phyloP scores from a whole-genome alignment of 2,329 filamentous ascomycete species.

The Paraphaeosphaeria minitans region DNA sequence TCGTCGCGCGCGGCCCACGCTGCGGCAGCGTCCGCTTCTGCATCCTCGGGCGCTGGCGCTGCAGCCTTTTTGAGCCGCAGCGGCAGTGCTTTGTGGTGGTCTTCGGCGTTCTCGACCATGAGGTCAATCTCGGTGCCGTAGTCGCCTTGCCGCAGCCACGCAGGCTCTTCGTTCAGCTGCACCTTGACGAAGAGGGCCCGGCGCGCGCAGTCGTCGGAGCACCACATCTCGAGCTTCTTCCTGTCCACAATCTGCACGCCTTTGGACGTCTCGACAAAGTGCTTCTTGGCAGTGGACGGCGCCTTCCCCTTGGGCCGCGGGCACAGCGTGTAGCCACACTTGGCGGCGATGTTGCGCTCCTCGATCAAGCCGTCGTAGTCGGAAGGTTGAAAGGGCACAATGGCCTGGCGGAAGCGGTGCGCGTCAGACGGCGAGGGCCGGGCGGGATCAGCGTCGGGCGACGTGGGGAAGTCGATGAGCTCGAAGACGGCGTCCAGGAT shows the following conservation, averaged over 20 bases:
- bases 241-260: constrained; percentile 69
- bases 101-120: constrained; percentile 43
- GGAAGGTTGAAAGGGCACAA: constrained; percentile 78
- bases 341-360: constrained; percentile 82
- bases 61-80: constrained; percentile 33
- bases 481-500: constrained; percentile 75
- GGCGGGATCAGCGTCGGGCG: constrained; percentile 56
- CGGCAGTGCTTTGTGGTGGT: constrained; percentile 34
- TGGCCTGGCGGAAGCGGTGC: constrained; percentile 65
- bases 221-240: constrained; percentile 83
- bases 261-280: constrained; percentile 67
- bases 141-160: constrained; percentile 74
- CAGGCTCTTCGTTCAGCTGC: constrained; percentile 82
- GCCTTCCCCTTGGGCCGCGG: constrained; percentile 63
- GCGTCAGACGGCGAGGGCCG: constrained; percentile 64
- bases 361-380: constrained; percentile 90
- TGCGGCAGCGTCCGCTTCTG: constrained; percentile 39
- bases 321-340: constrained; percentile 87
- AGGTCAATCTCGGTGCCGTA: constrained; percentile 46
- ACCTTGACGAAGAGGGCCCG: constrained; percentile 85
- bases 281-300: constrained; percentile 58
- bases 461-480: constrained; percentile 68
- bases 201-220: constrained; percentile 76
- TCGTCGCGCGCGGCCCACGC: constrained; percentile 43
- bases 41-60: constrained; percentile 13